These are phyloP conservation scores for Luzula sylvatica DNA, from an alignment of 176 grass and related monocot genomes.

Conservation along the genomic window DNA sequence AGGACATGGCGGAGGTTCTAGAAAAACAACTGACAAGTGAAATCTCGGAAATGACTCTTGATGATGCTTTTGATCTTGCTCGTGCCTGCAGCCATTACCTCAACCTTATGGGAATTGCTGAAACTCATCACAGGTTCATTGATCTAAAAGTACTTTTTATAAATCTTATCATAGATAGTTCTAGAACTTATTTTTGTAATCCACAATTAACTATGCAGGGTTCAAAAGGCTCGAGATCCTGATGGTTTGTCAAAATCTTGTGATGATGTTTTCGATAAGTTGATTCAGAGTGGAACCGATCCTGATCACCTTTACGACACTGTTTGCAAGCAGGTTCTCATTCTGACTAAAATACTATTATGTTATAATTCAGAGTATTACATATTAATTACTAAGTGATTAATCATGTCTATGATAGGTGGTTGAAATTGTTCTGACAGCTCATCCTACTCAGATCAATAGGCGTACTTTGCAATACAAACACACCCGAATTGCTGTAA, in stretches of 20 bases:
- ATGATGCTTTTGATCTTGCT: slow-evolving; percentile 51
- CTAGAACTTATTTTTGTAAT: neutral
- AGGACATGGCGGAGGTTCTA: slow-evolving; percentile 41
- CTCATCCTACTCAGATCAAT: slow-evolving; percentile 82
- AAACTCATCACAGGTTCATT: slow-evolving; percentile 57
- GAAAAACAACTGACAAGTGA: slow-evolving; percentile 56
- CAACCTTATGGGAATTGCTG: slow-evolving; percentile 61
- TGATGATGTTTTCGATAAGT: slow-evolving; percentile 54
- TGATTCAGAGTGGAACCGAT: slow-evolving; percentile 52
- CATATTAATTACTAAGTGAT: no score
- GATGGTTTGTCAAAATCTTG: slow-evolving; percentile 54
- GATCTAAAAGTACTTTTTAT: neutral
- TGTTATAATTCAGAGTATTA: no score
- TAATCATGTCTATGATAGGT: no score
- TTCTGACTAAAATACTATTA: neutral
- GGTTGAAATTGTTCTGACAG: slow-evolving; percentile 81
- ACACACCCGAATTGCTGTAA: slow-evolving; percentile 76
- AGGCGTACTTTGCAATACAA: slow-evolving; percentile 70
- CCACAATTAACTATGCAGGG: slow-evolving; percentile 26
- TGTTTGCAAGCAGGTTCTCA: slow-evolving; percentile 79
- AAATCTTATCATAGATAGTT: neutral
- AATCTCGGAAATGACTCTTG: slow-evolving; percentile 48
- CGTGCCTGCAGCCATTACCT: slow-evolving; percentile 74
- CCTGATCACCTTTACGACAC: slow-evolving; percentile 48
- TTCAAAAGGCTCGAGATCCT: slow-evolving; percentile 38